phyloP scores from a whole-genome alignment of 2,329 filamentous ascomycete species.

The Fusarium praegraminearum region DNA sequence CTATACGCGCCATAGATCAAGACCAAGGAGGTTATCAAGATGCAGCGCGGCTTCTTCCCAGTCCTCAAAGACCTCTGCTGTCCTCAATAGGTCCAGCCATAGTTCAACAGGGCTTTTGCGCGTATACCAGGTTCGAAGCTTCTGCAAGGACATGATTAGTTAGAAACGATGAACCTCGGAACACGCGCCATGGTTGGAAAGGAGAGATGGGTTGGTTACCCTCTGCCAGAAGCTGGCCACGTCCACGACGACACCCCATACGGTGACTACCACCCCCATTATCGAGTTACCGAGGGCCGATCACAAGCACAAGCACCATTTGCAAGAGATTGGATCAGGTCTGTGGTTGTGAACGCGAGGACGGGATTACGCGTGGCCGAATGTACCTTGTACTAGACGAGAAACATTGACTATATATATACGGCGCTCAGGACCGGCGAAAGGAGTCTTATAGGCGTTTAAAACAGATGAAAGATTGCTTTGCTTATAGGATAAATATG shows the following conservation, averaged over 20 bases:
- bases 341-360: constrained; percentile 22
- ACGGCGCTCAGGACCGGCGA: constrained; percentile 27
- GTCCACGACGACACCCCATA: constrained; percentile 71
- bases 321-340: constrained; percentile 26
- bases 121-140: constrained; percentile 74
- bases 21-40: constrained; percentile 83
- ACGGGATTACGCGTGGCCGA: constrained; percentile 32
- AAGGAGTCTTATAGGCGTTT: constrained; percentile 8
- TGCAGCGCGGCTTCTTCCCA: constrained; percentile 88
- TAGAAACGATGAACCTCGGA: constrained; percentile 13
- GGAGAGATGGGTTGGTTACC: constrained; percentile 60
- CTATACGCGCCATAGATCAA: constrained; percentile 77
- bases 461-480: not conserved
- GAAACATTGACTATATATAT: constrained; percentile 16
- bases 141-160: constrained; percentile 61
- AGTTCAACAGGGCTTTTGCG: constrained; percentile 73
- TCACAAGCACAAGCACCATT: constrained; percentile 52
- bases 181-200: constrained; percentile 13
- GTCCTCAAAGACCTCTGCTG: constrained; percentile 80
- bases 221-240: constrained; percentile 72
- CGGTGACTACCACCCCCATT: constrained; percentile 60
- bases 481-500: constrained; percentile 23
- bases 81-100: constrained; percentile 73
- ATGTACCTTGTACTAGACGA: constrained; percentile 36
- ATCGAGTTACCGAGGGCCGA: constrained; percentile 53